These are phyloP conservation scores for Eremochloa ophiuroides DNA, from an alignment of 176 grass and related monocot genomes.

Conservation along the genomic window DNA sequence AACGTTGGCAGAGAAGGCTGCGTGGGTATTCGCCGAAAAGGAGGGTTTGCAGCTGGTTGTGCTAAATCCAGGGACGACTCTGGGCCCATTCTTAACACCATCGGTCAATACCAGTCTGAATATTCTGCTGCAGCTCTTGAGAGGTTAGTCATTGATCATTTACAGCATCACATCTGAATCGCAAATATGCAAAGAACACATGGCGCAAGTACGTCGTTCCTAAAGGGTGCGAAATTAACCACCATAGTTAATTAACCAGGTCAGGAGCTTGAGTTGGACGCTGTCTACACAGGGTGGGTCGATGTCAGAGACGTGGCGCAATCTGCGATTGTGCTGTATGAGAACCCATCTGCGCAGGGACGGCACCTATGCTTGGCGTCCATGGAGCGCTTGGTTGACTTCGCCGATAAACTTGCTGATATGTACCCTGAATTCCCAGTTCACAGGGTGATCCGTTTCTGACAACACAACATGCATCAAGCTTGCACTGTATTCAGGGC, in stretches of 20 bases:
- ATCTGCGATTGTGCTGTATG: constrained; percentile 36
- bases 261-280: constrained; percentile 23
- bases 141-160: constrained; percentile 12
- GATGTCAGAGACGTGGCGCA: constrained; percentile 52
- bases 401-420: constrained; percentile 32
- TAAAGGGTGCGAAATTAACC: background rate
- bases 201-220: background rate
- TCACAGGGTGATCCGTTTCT: constrained; percentile 23
- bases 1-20: constrained; percentile 55
- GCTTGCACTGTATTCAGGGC: background rate
- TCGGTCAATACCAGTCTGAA: constrained; percentile 16
- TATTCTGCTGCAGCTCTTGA: constrained; percentile 18
- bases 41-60: constrained; percentile 48
- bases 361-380: constrained; percentile 49
- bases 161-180: background rate
- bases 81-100: constrained; percentile 43
- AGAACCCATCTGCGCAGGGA: constrained; percentile 30
- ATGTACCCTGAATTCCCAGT: constrained; percentile 44
- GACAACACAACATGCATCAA: background rate
- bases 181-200: background rate
- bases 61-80: constrained; percentile 46
- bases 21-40: constrained; percentile 45
- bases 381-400: constrained; percentile 22
- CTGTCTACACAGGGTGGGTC: constrained; percentile 27
- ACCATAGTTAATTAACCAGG: constrained; percentile 6